phyloP scores from a whole-genome alignment of 2,329 filamentous ascomycete species.

The Endothia cerciana region DNA sequence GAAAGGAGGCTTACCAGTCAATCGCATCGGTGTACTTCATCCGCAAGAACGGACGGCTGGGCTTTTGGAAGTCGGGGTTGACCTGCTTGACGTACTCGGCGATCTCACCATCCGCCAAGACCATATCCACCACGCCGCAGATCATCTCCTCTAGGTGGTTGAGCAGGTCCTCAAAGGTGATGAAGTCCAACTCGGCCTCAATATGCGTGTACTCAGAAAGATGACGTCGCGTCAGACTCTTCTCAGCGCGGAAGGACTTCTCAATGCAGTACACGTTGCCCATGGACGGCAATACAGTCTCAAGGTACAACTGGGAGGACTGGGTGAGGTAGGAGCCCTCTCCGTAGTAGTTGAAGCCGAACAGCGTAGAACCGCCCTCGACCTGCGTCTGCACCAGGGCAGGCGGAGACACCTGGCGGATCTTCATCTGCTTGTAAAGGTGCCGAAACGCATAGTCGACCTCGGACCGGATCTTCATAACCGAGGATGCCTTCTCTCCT shows the following conservation, averaged over 20 bases:
- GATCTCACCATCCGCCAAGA: constrained; percentile 73
- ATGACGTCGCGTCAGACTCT: constrained; percentile 91
- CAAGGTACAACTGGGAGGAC: constrained; percentile 95
- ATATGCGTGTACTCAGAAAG: constrained; percentile 96
- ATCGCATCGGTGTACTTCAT: constrained; percentile 74
- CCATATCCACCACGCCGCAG: constrained; percentile 80
- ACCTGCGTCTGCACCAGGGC: constrained; percentile 94
- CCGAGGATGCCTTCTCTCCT: constrained; percentile 79
- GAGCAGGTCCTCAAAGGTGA: constrained; percentile 88
- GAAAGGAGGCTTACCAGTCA: constrained; percentile 25
- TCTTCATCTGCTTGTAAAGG: constrained; percentile 74
- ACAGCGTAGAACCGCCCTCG: constrained; percentile 89
- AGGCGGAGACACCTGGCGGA: constrained; percentile 85
- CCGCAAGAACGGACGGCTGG: constrained; percentile 84
- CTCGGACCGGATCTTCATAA: constrained; percentile 84
- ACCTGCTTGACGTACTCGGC: constrained; percentile 78
- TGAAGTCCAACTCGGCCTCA: constrained; percentile 95
- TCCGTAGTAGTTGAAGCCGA: constrained; percentile 67
- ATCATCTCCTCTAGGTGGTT: constrained; percentile 84
- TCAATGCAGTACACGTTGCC: constrained; percentile 98
- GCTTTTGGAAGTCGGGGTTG: constrained; percentile 87
- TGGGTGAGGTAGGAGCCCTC: constrained; percentile 93
- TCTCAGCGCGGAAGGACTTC: constrained; percentile 98
- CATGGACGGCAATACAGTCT: constrained; percentile 87
- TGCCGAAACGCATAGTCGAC: constrained; percentile 81